These are phyloP conservation scores for Saccharum officinarum DNA, from an alignment of 176 grass and related monocot species.

Conservation along the genomic window DNA sequence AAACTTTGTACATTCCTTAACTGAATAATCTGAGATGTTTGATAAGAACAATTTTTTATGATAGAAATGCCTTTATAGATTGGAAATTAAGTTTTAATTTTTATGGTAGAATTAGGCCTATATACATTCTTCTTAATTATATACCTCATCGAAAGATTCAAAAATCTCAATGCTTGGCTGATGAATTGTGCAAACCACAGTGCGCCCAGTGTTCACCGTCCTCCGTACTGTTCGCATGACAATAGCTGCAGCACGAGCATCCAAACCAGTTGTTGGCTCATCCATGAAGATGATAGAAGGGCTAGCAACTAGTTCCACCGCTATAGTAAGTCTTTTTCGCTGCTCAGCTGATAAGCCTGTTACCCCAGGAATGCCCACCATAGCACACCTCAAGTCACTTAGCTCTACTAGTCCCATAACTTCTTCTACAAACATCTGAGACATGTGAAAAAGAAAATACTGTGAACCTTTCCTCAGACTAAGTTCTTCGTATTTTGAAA, in stretches of 20 bases:
- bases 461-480: neutral
- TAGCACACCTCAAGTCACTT: constrained; percentile 58
- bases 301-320: constrained; percentile 82
- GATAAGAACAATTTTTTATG: neutral
- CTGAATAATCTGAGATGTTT: neutral
- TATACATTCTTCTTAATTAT: neutral
- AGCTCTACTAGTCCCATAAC: constrained; percentile 83
- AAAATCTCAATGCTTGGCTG: constrained; percentile 87
- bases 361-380: constrained; percentile 58
- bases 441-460: constrained; percentile 13
- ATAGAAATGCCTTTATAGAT: neutral
- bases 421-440: constrained; percentile 85
- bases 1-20: neutral
- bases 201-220: constrained; percentile 85
- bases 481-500: neutral
- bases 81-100: neutral
- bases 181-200: constrained; percentile 92
- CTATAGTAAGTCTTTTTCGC: constrained; percentile 80
- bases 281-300: constrained; percentile 94
- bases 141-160: constrained; percentile 95
- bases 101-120: neutral
- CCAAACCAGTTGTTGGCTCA: constrained; percentile 80
- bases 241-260: constrained; percentile 85
- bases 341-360: constrained; percentile 80
- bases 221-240: constrained; percentile 87